phyloP scores from a whole-genome alignment of 2,329 filamentous ascomycete genomes.

The Fusarium concolor region DNA sequence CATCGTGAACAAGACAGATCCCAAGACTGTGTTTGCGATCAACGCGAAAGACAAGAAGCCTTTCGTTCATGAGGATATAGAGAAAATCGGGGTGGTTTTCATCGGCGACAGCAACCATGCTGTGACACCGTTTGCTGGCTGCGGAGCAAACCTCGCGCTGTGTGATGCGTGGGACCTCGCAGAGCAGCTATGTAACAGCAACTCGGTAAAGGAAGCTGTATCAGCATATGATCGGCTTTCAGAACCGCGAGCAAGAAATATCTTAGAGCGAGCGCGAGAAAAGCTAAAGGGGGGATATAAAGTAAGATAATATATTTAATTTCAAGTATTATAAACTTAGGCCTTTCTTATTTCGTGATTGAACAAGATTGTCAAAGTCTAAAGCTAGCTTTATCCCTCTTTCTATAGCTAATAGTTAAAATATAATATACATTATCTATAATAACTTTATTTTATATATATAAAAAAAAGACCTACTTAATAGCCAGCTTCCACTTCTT shows the following conservation, averaged over 20 bases:
- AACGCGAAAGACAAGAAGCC: constrained; percentile 59
- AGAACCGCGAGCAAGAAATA: constrained; percentile 49
- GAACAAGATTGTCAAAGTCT: no score
- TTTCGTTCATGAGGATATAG: constrained; percentile 52
- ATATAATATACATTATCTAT: no score
- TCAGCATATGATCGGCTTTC: constrained; percentile 52
- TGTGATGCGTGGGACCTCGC: constrained; percentile 61
- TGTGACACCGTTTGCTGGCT: constrained; percentile 61
- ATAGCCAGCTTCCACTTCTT: no score
- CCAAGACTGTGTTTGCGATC: constrained; percentile 51
- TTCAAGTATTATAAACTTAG: no score
- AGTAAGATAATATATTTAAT: no score
- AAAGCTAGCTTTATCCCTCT: no score
- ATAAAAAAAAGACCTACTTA: no score
- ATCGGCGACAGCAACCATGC: constrained; percentile 65
- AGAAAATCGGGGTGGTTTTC: constrained; percentile 52
- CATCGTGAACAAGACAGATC: constrained; percentile 55
- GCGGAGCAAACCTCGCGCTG: constrained; percentile 61
- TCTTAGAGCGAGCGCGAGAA: constrained; percentile 42
- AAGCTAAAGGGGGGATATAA: constrained; percentile 42
- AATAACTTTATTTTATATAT: no score
- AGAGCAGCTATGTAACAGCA: constrained; percentile 50
- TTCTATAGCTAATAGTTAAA: no score
- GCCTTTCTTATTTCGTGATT: no score
- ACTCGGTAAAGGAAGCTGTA: constrained; percentile 45